Percentiles rank a stretch among this genome's conserved stretches.
Conservation (phyloP, 768 basidiomycete species). For the Tephrocybe sp. region DNA sequence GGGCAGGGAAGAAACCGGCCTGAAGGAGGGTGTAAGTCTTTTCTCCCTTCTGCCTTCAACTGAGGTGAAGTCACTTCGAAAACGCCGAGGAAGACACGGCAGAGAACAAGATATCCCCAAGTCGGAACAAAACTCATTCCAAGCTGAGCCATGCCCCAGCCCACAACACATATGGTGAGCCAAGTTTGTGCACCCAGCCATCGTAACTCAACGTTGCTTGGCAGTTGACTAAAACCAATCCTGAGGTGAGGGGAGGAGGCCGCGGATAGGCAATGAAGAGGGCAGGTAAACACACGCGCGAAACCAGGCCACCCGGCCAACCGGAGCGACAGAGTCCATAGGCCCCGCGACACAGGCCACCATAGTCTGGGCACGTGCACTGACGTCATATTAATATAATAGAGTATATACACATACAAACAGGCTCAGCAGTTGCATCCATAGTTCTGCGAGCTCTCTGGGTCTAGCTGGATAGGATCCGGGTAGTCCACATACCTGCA, state of each 20-base stretch:
- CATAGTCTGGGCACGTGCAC: constrained; percentile 1
- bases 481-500: constrained; percentile 95
- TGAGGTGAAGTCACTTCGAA: constrained; percentile 33
- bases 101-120: constrained; percentile 37
- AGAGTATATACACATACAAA: constrained; percentile 5
- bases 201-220: constrained; percentile 39
- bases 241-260: too few species aligned
- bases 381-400: constrained; percentile 13
- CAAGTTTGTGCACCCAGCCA: constrained; percentile 39
- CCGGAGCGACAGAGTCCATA: too few species aligned
- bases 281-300: too few species aligned
- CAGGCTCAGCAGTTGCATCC: constrained; percentile 89
- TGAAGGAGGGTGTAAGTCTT: constrained; percentile 7
- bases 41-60: background rate
- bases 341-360: background rate
- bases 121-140: constrained; percentile 41
- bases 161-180: constrained; percentile 35
- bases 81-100: constrained; percentile 37
- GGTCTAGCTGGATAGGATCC: constrained; percentile 96
- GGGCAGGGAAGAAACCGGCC: constrained; percentile 42
- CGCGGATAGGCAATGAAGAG: too few species aligned
- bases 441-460: constrained; percentile 86
- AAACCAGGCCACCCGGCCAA: too few species aligned
- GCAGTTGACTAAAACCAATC: constrained; percentile 41
- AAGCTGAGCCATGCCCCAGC: constrained; percentile 42